Evolutionary conservation across 495 filamentous ascomycete genomes (phyloP).

Genomic region (Hypoxylon trugodes): DNA sequence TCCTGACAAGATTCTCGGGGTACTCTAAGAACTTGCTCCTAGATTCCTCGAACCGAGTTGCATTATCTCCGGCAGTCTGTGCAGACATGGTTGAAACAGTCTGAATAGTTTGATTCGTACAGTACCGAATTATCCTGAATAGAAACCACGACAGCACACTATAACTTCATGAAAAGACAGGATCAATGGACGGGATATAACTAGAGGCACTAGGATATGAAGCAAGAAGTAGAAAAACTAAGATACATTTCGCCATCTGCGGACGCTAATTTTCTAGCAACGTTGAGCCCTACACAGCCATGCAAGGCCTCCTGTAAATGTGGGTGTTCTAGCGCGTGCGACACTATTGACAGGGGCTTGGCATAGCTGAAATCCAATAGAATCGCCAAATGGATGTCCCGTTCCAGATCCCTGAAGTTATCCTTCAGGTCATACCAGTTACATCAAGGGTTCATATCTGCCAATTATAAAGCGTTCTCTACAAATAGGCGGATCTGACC

Average conservation of each 20-base stretch:
- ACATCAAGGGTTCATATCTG: neutral
- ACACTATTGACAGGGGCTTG: neutral
- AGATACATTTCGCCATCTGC: neutral
- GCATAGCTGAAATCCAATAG: neutral
- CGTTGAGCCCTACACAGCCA: neutral
- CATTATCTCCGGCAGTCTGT: neutral
- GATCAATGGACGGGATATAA: neutral
- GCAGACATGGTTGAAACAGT: conserved; percentile 26
- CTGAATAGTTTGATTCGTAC: neutral
- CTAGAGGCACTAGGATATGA: neutral
- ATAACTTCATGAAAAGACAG: neutral
- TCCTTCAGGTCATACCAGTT: neutral
- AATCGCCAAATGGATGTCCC: neutral
- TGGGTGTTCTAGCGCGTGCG: neutral
- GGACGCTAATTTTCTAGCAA: neutral
- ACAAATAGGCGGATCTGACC: neutral
- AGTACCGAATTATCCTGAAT: neutral
- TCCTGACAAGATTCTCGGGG: conserved; percentile 23
- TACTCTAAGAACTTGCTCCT: neutral
- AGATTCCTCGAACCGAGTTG: conserved; percentile 11
- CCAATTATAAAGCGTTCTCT: neutral
- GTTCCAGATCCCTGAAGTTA: neutral
- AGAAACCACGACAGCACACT: neutral
- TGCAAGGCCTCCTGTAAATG: neutral
- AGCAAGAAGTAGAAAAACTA: conserved; percentile 1